Evolutionary conservation across 208 protist genomes (phyloP).

Genomic region (Crithidia fasciculata): DNA sequence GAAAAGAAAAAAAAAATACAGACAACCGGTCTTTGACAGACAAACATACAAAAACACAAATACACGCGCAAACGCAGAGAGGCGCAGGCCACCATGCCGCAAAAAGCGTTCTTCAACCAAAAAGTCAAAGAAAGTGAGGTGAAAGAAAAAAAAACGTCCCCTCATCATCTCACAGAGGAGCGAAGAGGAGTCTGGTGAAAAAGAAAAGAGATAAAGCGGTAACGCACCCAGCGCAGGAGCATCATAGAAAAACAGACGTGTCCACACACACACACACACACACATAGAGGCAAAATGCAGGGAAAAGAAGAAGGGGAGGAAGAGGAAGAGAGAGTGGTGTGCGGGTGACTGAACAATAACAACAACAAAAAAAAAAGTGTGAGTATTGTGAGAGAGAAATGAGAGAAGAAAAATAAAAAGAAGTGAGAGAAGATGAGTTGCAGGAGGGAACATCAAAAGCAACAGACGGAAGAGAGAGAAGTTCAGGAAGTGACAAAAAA

Average conservation of each 20-base stretch:
- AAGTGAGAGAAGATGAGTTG: too few relatives aligned
- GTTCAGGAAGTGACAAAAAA: not conserved
- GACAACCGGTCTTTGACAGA: not conserved
- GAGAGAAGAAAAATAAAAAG: too few relatives aligned
- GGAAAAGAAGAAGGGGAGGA: slow-evolving; percentile 1
- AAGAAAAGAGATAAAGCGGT: not conserved
- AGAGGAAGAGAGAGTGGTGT: not conserved
- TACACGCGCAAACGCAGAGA: slow-evolving; percentile 9
- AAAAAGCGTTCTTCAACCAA: too few relatives aligned
- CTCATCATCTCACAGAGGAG: not conserved
- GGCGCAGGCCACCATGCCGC: not conserved
- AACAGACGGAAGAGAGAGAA: too few relatives aligned
- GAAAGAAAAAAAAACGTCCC: slow-evolving; percentile 10
- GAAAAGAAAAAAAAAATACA: slow-evolving; percentile 15
- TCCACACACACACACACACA: not conserved
- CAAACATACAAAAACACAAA: not conserved
- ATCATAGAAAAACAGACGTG: slow-evolving; percentile 1
- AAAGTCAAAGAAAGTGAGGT: not conserved
- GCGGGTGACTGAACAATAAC: too few relatives aligned
- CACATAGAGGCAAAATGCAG: not conserved
- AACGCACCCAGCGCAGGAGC: not conserved
- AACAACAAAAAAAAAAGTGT: not conserved
- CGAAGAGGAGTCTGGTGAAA: not conserved
- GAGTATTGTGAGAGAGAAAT: too few relatives aligned
- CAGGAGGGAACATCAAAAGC: too few relatives aligned